Conservation (phyloP, 2,329 filamentous ascomycete species). For the Colletotrichum sansevieriae region DNA sequence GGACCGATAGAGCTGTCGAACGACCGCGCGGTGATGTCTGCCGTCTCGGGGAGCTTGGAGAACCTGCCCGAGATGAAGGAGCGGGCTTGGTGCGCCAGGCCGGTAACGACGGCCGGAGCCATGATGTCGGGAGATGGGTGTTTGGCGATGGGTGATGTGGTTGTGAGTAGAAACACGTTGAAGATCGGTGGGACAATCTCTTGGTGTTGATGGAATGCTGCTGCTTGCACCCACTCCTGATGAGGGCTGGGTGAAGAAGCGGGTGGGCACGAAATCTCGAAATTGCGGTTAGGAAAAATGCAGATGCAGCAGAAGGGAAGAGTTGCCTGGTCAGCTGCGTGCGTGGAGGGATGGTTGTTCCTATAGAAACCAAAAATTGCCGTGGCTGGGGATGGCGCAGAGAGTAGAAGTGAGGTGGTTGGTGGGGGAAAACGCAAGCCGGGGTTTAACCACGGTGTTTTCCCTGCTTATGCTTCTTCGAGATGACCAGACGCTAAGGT, state of each 20-base stretch:
- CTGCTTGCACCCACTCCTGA: conserved; percentile 8
- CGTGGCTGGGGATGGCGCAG: conserved; percentile 42
- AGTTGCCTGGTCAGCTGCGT: conserved; percentile 32
- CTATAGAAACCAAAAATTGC: conserved; percentile 46
- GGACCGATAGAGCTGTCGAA: conserved; percentile 54
- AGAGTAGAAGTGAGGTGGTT: conserved; percentile 40
- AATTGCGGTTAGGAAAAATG: conserved; percentile 9
- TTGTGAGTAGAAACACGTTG: neutral
- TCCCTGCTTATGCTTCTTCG: conserved; percentile 8
- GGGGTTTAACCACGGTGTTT: conserved; percentile 2
- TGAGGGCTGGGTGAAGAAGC: conserved; percentile 1
- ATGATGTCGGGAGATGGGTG: conserved; percentile 47
- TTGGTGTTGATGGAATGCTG: conserved; percentile 28
- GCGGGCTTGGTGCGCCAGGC: conserved; percentile 38
- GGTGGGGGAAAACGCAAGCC: conserved; percentile 33
- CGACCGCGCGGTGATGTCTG: conserved; percentile 42
- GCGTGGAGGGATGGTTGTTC: conserved; percentile 41
- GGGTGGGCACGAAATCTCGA: neutral
- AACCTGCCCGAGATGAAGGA: conserved; percentile 49
- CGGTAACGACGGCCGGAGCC: conserved; percentile 56
- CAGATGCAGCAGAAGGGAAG: conserved; percentile 8
- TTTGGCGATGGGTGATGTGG: neutral
- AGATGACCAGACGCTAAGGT: neutral
- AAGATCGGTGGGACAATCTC: conserved; percentile 14
- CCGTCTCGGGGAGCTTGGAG: conserved; percentile 44